A percentile compares a stretch with the other conserved stretches of the same genome.
These are phyloP conservation scores for Aspergillus sclerotiicarbonarius DNA, from an alignment of 495 filamentous ascomycete genomes.

Conservation along the genomic window DNA sequence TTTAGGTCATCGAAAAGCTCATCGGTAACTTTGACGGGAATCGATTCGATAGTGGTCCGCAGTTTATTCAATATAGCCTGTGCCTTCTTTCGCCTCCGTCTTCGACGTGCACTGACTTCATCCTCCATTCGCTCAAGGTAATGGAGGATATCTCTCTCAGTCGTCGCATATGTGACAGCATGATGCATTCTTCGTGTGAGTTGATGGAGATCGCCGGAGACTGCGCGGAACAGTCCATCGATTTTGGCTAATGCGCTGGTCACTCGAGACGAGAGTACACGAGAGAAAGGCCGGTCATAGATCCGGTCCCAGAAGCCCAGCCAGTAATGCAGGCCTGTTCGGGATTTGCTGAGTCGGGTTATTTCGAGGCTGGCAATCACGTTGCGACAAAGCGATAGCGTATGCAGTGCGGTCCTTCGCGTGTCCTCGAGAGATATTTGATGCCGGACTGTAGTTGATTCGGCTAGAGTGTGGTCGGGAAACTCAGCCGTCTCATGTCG, in stretches of 20 bases:
- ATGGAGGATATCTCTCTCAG: constrained; percentile 19
- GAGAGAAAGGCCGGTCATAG: constrained; percentile 18
- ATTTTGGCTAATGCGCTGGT: constrained; percentile 13
- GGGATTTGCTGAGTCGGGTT: constrained; percentile 26
- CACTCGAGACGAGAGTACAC: constrained; percentile 13
- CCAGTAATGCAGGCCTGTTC: constrained; percentile 24
- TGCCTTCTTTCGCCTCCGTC: constrained; percentile 21
- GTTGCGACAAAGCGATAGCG: constrained; percentile 21
- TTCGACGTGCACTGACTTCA: constrained; percentile 19
- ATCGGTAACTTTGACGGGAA: constrained; percentile 24
- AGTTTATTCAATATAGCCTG: constrained; percentile 18
- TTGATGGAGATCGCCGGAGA: constrained; percentile 22
- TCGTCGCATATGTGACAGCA: constrained; percentile 12
- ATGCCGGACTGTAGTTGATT: neutral
- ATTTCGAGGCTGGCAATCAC: constrained; percentile 25
- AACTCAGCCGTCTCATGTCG: neutral
- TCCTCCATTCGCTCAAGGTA: constrained; percentile 26
- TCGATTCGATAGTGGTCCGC: constrained; percentile 20
- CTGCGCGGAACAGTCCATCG: constrained; percentile 21
- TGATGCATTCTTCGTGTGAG: constrained; percentile 18
- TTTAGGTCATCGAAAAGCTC: constrained; percentile 27
- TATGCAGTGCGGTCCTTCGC: constrained; percentile 19
- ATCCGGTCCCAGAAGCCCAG: constrained; percentile 24
- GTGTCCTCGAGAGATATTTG: constrained; percentile 14
- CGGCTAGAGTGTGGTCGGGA: neutral